Conservation (phyloP, 1,139 yeast genomes). For the Taphrina populina region DNA sequence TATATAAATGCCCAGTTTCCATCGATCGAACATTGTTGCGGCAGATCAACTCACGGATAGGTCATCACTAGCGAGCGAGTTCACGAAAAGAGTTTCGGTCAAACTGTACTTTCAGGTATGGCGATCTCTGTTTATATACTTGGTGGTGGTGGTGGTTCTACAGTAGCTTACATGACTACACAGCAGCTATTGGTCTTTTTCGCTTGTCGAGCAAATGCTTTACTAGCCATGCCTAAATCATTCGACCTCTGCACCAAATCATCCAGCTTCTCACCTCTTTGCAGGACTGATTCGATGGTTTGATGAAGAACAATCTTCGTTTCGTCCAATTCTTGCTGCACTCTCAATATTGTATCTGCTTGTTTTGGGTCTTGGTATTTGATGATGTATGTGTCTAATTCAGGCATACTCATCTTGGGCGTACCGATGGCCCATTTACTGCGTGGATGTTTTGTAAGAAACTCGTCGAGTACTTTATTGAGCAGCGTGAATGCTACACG, state of each 20-base stretch:
- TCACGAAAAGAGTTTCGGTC: too few relatives aligned
- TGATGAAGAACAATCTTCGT: constrained; percentile 94
- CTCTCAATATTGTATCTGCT: constrained; percentile 95
- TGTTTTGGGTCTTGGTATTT: constrained; percentile 96
- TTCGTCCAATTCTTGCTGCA: constrained; percentile 95
- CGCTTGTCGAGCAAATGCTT: constrained; percentile 96
- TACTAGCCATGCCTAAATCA: constrained; percentile 80
- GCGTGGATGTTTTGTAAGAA: constrained; percentile 76
- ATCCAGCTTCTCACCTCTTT: constrained; percentile 94
- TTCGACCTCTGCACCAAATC: constrained; percentile 92
- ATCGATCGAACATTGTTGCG: too few relatives aligned
- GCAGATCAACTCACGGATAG: too few relatives aligned
- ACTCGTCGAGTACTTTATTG: constrained; percentile 89
- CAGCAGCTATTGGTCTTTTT: constrained; percentile 85
- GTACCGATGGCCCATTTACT: constrained; percentile 60
- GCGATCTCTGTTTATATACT: too few relatives aligned
- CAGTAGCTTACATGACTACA: constrained; percentile 65
- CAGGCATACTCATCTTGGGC: constrained; percentile 50
- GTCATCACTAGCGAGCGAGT: too few relatives aligned
- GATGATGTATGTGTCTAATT: constrained; percentile 65
- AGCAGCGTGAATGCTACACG: constrained; percentile 95
- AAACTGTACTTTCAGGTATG: too few relatives aligned
- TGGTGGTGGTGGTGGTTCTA: too few relatives aligned
- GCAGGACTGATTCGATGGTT: constrained; percentile 89
- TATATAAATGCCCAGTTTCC: too few relatives aligned